A percentile compares a stretch with the other conserved stretches of the same genome.
These are phyloP conservation scores for Tricholomella constricta DNA, from an alignment of 768 basidiomycete genomes.

Conservation along the genomic window DNA sequence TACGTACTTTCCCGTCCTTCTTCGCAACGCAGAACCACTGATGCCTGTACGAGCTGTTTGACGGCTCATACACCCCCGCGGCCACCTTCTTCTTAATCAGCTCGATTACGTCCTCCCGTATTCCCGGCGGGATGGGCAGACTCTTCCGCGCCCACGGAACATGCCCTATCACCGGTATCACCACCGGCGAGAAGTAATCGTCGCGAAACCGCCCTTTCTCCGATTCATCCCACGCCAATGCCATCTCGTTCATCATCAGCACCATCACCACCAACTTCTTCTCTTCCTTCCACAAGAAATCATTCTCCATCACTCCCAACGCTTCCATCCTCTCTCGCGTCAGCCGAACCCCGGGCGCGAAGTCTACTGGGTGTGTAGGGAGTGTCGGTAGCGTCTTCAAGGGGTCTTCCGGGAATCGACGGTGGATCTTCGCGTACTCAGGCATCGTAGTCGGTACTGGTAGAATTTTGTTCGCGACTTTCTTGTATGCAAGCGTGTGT, in stretches of 20 bases:
- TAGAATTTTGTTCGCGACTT: no score
- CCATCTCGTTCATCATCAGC: constrained; percentile 22
- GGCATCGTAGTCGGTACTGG: constrained; percentile 15
- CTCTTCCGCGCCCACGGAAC: constrained; percentile 31
- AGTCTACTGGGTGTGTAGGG: constrained; percentile 7
- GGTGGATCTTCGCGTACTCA: constrained; percentile 19
- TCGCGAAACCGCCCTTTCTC: constrained; percentile 22
- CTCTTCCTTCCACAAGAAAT: constrained; percentile 22
- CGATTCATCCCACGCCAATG: constrained; percentile 31
- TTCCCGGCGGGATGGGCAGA: constrained; percentile 34
- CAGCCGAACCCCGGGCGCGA: constrained; percentile 19
- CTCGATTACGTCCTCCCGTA: no score
- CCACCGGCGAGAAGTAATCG: no score
- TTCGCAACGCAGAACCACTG: constrained; percentile 42
- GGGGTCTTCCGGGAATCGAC: constrained; percentile 26
- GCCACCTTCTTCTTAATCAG: constrained; percentile 30
- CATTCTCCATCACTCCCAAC: constrained; percentile 25
- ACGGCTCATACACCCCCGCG: constrained; percentile 31
- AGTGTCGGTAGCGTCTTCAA: constrained; percentile 20
- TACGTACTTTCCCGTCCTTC: no score
- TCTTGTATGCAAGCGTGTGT: no score
- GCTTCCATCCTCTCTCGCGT: constrained; percentile 22
- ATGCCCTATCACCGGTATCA: constrained; percentile 33
- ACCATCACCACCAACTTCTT: not conserved
- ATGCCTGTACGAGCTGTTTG: constrained; percentile 37